Percentiles rank a stretch among this genome's conserved stretches.
Evolutionary conservation across 805 yeast species (phyloP).

Genomic region (Sugiyamaella valdiviana): DNA sequence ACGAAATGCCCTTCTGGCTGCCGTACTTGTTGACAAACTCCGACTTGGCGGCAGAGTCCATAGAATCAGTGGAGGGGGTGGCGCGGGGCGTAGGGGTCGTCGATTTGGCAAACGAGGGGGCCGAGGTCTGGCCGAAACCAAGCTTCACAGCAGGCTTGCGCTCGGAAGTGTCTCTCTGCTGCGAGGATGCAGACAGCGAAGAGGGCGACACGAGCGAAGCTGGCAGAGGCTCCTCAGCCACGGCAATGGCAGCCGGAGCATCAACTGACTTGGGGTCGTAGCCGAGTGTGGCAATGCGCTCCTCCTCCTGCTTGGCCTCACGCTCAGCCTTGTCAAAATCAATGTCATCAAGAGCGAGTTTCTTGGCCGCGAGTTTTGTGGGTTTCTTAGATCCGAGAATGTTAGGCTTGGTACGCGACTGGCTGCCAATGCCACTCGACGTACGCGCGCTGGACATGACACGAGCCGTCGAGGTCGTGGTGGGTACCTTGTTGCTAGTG

Average conservation of each 20-base stretch:
- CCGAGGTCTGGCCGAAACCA: conserved; percentile 78
- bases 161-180: background rate
- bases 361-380: conserved; percentile 29
- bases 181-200: background rate
- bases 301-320: conserved; percentile 78
- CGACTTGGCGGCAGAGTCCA: conserved; percentile 19
- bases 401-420: conserved; percentile 14
- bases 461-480: conserved; percentile 18
- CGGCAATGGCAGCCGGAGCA: conserved; percentile 1
- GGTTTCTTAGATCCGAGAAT: conserved; percentile 28
- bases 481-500: conserved; percentile 6
- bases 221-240: conserved; percentile 10
- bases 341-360: conserved; percentile 39
- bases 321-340: conserved; percentile 65
- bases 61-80: conserved; percentile 9
- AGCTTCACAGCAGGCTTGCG: conserved; percentile 33
- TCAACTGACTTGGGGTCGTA: conserved; percentile 35
- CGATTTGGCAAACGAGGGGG: conserved; percentile 35
- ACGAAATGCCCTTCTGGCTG: conserved; percentile 86
- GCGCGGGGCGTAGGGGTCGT: conserved; percentile 9
- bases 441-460: conserved; percentile 10
- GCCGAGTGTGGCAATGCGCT: conserved; percentile 46
- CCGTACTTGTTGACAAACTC: conserved; percentile 58
- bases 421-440: conserved; percentile 7
- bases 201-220: conserved; percentile 6